Evolutionary conservation across 345 rosid genomes (phyloP).

Genomic region (Camelina neglecta): DNA sequence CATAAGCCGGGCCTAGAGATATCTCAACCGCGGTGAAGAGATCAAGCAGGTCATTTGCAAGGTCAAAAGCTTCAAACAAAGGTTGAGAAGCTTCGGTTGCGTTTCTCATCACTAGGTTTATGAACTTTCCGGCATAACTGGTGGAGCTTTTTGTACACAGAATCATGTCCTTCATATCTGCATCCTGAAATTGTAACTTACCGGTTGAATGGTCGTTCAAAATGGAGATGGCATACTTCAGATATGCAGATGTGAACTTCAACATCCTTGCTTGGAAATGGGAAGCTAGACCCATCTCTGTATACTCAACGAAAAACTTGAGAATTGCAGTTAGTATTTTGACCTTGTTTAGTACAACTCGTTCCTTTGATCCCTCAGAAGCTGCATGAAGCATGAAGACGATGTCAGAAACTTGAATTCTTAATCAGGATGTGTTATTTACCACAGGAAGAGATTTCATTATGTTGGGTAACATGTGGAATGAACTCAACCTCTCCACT

Average conservation of each 20-base stretch:
- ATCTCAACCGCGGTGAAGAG: conserved; percentile 57
- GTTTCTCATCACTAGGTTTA: conserved; percentile 60
- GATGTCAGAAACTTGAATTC: conserved; percentile 15
- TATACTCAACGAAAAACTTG: conserved; percentile 70
- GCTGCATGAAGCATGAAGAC: conserved; percentile 43
- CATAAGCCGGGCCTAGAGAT: conserved; percentile 55
- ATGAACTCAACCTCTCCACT: conserved; percentile 38
- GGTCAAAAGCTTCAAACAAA: conserved; percentile 57
- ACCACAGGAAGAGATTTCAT: conserved; percentile 8
- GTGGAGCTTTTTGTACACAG: conserved; percentile 72
- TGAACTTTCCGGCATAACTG: conserved; percentile 74
- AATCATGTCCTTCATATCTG: conserved; percentile 55
- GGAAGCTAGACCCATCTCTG: conserved; percentile 59
- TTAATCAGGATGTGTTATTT: background rate
- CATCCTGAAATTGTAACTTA: conserved; percentile 54
- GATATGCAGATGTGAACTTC: conserved; percentile 59
- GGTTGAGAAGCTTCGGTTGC: conserved; percentile 54
- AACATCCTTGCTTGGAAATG: conserved; percentile 52
- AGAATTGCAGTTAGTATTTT: conserved; percentile 69
- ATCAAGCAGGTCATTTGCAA: conserved; percentile 66
- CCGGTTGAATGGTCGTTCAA: conserved; percentile 47
- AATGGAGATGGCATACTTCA: conserved; percentile 52
- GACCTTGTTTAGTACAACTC: conserved; percentile 50
- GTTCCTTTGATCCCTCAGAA: conserved; percentile 44
- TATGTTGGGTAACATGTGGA: conserved; percentile 16